phyloP scores from a whole-genome alignment of 352 stramenopile genomes.

The Pythium insidiosum region DNA sequence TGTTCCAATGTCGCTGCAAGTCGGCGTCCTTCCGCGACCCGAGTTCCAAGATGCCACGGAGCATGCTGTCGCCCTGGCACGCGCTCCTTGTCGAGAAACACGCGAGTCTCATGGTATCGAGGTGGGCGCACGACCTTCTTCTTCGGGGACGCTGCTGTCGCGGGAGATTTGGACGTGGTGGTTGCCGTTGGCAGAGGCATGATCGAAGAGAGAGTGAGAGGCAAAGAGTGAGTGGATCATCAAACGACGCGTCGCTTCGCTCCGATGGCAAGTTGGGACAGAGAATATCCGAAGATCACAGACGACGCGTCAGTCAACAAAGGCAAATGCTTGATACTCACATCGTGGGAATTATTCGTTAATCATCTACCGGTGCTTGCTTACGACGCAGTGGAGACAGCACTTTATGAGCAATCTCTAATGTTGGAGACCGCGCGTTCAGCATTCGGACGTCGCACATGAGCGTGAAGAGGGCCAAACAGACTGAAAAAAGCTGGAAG shows the following conservation, averaged over 20 bases:
- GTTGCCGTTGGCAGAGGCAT: neutral
- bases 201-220: too few relatives aligned
- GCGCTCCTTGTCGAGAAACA: conserved; percentile 32
- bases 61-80: neutral
- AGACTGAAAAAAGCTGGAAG: conserved; percentile 33
- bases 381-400: conserved; percentile 4
- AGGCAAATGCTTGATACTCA: too few relatives aligned
- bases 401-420: conserved; percentile 22
- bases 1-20: conserved; percentile 32
- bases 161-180: neutral
- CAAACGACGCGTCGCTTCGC: too few relatives aligned
- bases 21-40: conserved; percentile 27
- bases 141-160: conserved; percentile 4
- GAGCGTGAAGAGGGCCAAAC: conserved; percentile 46
- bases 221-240: too few relatives aligned
- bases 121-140: conserved; percentile 27
- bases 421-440: conserved; percentile 20
- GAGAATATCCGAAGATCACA: too few relatives aligned
- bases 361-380: too few relatives aligned
- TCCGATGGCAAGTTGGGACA: too few relatives aligned
- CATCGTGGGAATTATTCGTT: too few relatives aligned
- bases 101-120: conserved; percentile 38
- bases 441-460: conserved; percentile 51
- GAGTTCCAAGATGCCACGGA: conserved; percentile 14
- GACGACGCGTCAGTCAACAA: too few relatives aligned